Conservation (phyloP, 129 eudicot genomes). For the Tagetes erecta region DNA sequence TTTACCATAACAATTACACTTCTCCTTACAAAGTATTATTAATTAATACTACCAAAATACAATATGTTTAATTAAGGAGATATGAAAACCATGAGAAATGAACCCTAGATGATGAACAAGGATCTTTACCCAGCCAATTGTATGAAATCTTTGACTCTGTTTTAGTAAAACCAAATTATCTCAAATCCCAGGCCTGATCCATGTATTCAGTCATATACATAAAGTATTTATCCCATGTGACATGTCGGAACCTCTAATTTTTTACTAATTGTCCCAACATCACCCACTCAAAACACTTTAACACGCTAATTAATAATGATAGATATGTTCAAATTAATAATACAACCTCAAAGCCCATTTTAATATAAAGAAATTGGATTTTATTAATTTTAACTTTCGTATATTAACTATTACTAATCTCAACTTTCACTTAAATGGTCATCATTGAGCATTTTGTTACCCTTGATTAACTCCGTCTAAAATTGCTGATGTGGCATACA, state of each 20-base stretch:
- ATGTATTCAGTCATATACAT: background rate
- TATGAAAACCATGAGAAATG: conserved; percentile 19
- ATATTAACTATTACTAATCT: no score
- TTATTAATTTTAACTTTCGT: no score
- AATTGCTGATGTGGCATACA: no score
- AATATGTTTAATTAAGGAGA: background rate
- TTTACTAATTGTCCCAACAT: conserved; percentile 22
- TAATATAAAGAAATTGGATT: no score
- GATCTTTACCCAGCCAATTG: conserved; percentile 17
- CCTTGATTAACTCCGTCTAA: no score
- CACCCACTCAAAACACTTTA: conserved; percentile 24
- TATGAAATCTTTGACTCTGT: conserved; percentile 35
- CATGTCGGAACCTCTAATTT: conserved; percentile 27
- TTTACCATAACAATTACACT: background rate
- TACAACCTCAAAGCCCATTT: background rate
- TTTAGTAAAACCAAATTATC: conserved; percentile 25
- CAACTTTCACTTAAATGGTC: no score
- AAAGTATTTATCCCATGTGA: conserved; percentile 29
- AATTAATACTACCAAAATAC: background rate
- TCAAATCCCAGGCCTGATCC: conserved; percentile 17
- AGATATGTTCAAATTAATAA: background rate
- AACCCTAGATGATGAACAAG: conserved; percentile 36
- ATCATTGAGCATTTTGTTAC: no score
- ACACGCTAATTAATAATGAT: no score
- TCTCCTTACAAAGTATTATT: background rate